phyloP scores from a whole-genome alignment of 371 early-diverging fungal genomes.

The Mucor irregularis region DNA sequence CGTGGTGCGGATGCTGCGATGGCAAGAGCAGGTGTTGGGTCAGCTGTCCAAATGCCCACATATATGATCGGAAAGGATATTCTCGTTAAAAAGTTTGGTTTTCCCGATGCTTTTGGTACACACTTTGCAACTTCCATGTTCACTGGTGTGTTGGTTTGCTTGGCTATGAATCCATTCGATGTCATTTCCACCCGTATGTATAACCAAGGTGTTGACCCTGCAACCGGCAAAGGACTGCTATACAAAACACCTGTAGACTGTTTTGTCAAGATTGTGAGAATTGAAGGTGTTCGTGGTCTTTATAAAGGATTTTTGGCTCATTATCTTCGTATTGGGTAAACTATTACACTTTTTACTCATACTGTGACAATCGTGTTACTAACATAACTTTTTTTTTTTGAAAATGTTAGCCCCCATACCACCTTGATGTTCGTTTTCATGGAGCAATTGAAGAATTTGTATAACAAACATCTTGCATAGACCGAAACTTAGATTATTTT shows the following conservation, averaged over 20 bases:
- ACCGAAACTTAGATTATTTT: no score
- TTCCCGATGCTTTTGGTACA: constrained; percentile 64
- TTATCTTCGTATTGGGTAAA: constrained; percentile 90
- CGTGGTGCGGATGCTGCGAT: constrained; percentile 90
- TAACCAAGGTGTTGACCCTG: constrained; percentile 80
- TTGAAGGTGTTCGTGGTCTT: constrained; percentile 85
- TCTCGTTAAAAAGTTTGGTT: constrained; percentile 60
- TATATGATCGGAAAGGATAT: constrained; percentile 83
- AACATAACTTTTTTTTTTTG: constrained; percentile 7
- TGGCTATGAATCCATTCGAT: constrained; percentile 97
- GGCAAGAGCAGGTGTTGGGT: constrained; percentile 90
- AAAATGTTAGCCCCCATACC: constrained; percentile 93
- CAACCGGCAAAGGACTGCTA: constrained; percentile 63
- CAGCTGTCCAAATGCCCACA: constrained; percentile 88
- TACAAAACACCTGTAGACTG: constrained; percentile 87
- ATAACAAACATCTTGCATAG: constrained; percentile 29
- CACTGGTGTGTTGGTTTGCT: constrained; percentile 84
- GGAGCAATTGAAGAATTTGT: constrained; percentile 69
- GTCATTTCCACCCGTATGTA: constrained; percentile 95
- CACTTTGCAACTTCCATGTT: constrained; percentile 82
- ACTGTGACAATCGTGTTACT: neutral
- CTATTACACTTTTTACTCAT: neutral
- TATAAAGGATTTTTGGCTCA: constrained; percentile 95
- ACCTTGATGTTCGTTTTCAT: constrained; percentile 92
- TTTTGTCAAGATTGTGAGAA: constrained; percentile 75